Evolutionary conservation across 208 protist genomes (phyloP), one percentile per base, ranked within the genome.

Genomic region (Wallacemonas sp.): DNA sequence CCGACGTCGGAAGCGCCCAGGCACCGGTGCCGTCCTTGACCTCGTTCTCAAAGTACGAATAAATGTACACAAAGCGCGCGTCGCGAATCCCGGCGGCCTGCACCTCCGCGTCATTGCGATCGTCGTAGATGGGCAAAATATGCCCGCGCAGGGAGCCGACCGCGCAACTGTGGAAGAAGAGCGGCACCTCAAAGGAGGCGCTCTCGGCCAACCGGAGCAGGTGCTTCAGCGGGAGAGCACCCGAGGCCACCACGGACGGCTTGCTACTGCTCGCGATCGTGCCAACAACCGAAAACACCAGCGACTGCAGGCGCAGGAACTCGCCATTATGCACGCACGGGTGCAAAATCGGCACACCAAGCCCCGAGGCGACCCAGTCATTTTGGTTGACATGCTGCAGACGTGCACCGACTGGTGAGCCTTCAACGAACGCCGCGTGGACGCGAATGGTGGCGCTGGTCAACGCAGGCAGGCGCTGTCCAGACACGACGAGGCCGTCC

Each of bases 1-100:
- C 65, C 19, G 76, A 80, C 17, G 78, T 74, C 12, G 78, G 41
- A 9, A 57, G 49, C 16, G 2, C 8, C 76, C 79, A 92, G 2
- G 23, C 19, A 17, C 72, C 71, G 39, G 57, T 57, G 11, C 26
- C 19, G 11, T 74, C 70, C 17, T 74, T 60, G 14, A 81, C 39
- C 46, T 87, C 67, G 46, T 89, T 92, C 61, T 92, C 86, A 65
- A 81, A 87, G 67, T 76, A 87, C 12, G 66, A 74, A 19, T 83
- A 76, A 5, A 88, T 41, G 6, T 75, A 44, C 4, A 78, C 72
- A 46, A 74, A 74, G 0, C 65, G 72, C 6, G 70, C 78, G 30
- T 52, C 48, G 21, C 36, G 58, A 29, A 85, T 47, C 14, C 81
- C 81, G 19, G 70, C 61, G 11, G 71, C 64, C 19, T 69, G 68